Evolutionary conservation across 148 eudicot genomes (phyloP).

Genomic region (Vaccinium corymbosum): DNA sequence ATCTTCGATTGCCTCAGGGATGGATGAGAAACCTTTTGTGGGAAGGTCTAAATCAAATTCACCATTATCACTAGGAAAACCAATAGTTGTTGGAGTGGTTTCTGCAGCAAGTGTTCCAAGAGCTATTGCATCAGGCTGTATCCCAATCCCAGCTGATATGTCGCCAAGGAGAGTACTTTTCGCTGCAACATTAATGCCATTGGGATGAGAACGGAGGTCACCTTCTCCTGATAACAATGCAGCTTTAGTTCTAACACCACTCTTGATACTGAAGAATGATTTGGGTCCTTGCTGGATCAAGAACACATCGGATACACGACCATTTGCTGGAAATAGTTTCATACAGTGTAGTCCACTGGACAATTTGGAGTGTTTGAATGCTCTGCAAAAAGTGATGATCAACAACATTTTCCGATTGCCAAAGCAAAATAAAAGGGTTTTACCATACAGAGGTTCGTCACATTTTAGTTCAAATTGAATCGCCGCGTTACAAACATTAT

Average conservation of each 20-base stretch:
- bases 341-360: slow-evolving; percentile 37
- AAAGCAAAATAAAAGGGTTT: neutral
- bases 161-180: slow-evolving; percentile 28
- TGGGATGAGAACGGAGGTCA: slow-evolving; percentile 40
- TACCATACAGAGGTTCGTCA: neutral
- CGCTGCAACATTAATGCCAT: slow-evolving; percentile 22
- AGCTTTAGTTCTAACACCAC: slow-evolving; percentile 41
- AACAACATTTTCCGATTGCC: neutral
- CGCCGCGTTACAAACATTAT: neutral
- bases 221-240: slow-evolving; percentile 66
- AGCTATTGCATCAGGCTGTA: slow-evolving; percentile 56
- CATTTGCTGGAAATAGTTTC: slow-evolving; percentile 36
- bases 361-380: slow-evolving; percentile 32
- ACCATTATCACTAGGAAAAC: slow-evolving; percentile 45
- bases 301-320: slow-evolving; percentile 32
- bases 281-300: slow-evolving; percentile 32
- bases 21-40: slow-evolving; percentile 77
- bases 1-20: slow-evolving; percentile 91
- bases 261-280: slow-evolving; percentile 30
- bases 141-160: slow-evolving; percentile 49
- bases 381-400: slow-evolving; percentile 25
- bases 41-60: slow-evolving; percentile 77
- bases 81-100: slow-evolving; percentile 46
- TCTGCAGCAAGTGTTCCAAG: slow-evolving; percentile 75
- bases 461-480: neutral